Conservation (phyloP, 2,329 filamentous ascomycete genomes). For the Pseudocercospora ulei region DNA sequence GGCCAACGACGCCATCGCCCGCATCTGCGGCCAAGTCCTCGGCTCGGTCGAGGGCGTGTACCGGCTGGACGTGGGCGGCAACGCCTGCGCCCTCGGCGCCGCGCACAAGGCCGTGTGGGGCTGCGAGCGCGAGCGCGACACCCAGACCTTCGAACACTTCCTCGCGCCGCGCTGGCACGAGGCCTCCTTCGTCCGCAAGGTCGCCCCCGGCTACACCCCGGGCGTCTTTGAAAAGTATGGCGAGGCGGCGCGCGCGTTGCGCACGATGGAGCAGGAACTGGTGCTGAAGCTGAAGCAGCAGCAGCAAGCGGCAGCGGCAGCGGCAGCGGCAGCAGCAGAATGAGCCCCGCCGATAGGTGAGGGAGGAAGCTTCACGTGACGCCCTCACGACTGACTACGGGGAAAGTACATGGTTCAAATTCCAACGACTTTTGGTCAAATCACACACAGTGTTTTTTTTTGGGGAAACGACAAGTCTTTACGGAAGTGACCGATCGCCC, state of each 20-base stretch:
- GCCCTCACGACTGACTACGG: too few relatives aligned
- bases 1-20: conserved; percentile 78
- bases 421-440: too few relatives aligned
- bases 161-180: conserved; percentile 79
- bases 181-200: conserved; percentile 68
- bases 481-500: too few relatives aligned
- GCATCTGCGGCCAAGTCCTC: conserved; percentile 75
- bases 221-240: conserved; percentile 71
- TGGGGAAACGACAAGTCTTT: too few relatives aligned
- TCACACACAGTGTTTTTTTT: too few relatives aligned
- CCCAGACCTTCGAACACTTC: conserved; percentile 69
- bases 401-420: too few relatives aligned
- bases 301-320: too few relatives aligned
- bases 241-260: conserved; percentile 63
- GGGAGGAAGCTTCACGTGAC: too few relatives aligned
- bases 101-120: conserved; percentile 97
- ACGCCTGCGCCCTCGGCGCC: conserved; percentile 85
- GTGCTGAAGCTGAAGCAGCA: conserved; percentile 42
- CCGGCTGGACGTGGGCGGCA: conserved; percentile 85
- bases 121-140: conserved; percentile 53
- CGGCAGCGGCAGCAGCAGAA: too few relatives aligned
- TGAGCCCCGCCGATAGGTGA: too few relatives aligned
- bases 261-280: conserved; percentile 59
- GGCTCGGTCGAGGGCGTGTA: conserved; percentile 85
- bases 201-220: conserved; percentile 69